phyloP scores from a whole-genome alignment of 345 rosid species.

The sweet orange (Citrus sinensis) region DNA sequence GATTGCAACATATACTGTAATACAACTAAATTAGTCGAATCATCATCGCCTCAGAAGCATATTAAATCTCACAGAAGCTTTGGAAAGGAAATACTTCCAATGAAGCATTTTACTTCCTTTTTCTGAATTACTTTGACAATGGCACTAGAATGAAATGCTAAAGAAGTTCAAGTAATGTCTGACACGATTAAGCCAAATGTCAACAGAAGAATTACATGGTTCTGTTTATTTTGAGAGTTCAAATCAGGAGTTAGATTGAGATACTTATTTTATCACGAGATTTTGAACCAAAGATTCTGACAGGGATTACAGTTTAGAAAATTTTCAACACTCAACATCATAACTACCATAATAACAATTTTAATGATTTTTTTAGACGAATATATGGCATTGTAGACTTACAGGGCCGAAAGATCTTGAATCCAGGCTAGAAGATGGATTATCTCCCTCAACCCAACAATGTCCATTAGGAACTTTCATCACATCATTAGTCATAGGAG shows the following conservation, averaged over 20 bases:
- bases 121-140: background rate
- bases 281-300: background rate
- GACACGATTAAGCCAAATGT: no score
- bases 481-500: conserved; percentile 44
- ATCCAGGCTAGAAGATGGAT: conserved; percentile 58
- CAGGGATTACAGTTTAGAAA: background rate
- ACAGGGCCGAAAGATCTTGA: conserved; percentile 88
- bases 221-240: background rate
- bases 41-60: background rate
- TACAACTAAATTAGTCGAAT: background rate
- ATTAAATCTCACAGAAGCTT: background rate
- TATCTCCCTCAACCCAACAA: conserved; percentile 98
- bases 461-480: conserved; percentile 76
- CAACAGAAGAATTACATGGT: background rate
- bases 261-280: background rate
- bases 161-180: no score
- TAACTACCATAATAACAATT: background rate
- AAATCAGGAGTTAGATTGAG: background rate
- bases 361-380: background rate
- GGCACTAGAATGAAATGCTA: background rate
- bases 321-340: background rate
- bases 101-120: background rate
- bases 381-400: conserved; percentile 21
- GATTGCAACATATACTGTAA: background rate
- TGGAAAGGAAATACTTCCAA: background rate